Conservation (phyloP, 441 rosid genomes). For the Populus hybrid region DNA sequence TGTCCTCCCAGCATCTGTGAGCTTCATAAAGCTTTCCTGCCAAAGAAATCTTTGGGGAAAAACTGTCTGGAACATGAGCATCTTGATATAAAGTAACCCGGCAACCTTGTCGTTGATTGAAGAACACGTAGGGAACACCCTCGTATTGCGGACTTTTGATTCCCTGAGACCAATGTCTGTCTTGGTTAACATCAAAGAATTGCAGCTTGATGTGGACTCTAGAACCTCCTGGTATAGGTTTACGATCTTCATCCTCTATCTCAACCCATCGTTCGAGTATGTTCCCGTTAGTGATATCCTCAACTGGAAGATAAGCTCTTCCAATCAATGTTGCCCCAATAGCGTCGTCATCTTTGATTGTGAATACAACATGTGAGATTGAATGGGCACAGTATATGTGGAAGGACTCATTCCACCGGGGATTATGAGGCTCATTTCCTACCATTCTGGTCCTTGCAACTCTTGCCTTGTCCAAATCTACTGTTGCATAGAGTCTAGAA, state of each 20-base stretch:
- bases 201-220: conserved; percentile 80
- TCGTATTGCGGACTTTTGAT: conserved; percentile 53
- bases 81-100: conserved; percentile 85
- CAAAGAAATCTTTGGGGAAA: conserved; percentile 55
- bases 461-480: conserved; percentile 89
- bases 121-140: conserved; percentile 81
- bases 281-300: conserved; percentile 55
- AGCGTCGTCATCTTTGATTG: conserved; percentile 73
- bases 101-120: conserved; percentile 77
- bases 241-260: conserved; percentile 53
- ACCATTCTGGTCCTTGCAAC: conserved; percentile 81
- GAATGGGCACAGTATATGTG: conserved; percentile 84
- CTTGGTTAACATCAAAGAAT: conserved; percentile 49
- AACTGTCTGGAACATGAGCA: conserved; percentile 79
- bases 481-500: conserved; percentile 67
- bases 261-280: conserved; percentile 73
- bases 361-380: conserved; percentile 70
- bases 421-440: conserved; percentile 50
- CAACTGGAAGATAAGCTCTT: conserved; percentile 80
- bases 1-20: conserved; percentile 90
- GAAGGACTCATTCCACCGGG: conserved; percentile 82
- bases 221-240: conserved; percentile 56
- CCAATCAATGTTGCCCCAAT: conserved; percentile 85
- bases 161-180: conserved; percentile 59
- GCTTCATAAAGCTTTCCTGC: conserved; percentile 68